Conservation (phyloP, 225 moss, liverwort and hornwort species). For the Pseudisothecium myosuroides region DNA sequence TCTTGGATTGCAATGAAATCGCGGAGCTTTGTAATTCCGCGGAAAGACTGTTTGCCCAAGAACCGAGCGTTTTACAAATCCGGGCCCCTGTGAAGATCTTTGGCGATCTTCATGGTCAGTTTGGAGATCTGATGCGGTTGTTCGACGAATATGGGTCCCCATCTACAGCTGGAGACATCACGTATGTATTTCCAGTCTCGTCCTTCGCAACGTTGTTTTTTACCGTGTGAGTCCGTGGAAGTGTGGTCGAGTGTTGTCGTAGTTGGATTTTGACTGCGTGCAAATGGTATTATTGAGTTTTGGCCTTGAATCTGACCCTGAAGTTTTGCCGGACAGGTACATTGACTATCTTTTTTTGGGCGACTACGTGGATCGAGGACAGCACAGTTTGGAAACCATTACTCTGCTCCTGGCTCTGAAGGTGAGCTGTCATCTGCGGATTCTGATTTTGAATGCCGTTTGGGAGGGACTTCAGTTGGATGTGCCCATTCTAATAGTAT, state of each 20-base stretch:
- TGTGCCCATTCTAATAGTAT: not conserved
- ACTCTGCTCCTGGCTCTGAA: constrained; percentile 79
- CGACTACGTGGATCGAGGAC: constrained; percentile 96
- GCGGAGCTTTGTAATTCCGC: constrained; percentile 50
- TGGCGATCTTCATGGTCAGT: constrained; percentile 63
- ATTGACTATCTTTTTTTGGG: constrained; percentile 97
- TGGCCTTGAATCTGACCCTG: not conserved
- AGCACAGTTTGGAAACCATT: constrained; percentile 93
- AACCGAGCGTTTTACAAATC: constrained; percentile 58
- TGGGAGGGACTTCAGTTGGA: not conserved
- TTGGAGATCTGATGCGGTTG: constrained; percentile 62
- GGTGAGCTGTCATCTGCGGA: constrained; percentile 18
- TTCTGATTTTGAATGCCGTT: not conserved
- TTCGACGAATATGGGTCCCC: constrained; percentile 69
- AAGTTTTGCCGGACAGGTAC: constrained; percentile 15
- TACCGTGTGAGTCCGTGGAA: not conserved
- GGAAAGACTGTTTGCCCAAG: constrained; percentile 52
- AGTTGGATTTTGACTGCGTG: not conserved
- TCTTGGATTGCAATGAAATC: constrained; percentile 61
- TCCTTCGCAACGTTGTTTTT: not conserved
- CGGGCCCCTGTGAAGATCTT: constrained; percentile 65
- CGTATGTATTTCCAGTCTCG: constrained; percentile 10
- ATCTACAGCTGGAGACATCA: constrained; percentile 64
- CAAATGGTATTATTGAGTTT: not conserved
- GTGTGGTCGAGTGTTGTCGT: not conserved